Evolutionary conservation across 345 rosid genomes (phyloP).

Genomic region (Eucalyptus shirleyi): DNA sequence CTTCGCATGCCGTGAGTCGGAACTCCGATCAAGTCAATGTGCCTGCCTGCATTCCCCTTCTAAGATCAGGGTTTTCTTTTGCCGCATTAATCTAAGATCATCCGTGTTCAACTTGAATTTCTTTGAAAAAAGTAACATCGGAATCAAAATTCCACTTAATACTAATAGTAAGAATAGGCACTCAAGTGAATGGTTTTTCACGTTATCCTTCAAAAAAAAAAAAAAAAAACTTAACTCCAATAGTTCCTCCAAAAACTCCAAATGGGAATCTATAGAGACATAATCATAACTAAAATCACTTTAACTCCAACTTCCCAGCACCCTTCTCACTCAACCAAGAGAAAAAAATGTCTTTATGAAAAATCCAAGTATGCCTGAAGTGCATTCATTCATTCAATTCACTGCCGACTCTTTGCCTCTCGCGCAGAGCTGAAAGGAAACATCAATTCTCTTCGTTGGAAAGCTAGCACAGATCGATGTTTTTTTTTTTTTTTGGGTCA

Average conservation of each 20-base stretch:
- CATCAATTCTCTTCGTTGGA: not conserved
- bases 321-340: not conserved
- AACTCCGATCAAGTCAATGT: not conserved
- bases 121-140: too few relatives aligned
- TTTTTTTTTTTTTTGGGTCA: too few relatives aligned
- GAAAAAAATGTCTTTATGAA: not conserved
- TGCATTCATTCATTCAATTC: not conserved
- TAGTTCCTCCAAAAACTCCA: too few relatives aligned
- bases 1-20: not conserved
- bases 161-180: accelerated
- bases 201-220: too few relatives aligned
- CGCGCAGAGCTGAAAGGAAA: not conserved
- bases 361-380: not conserved
- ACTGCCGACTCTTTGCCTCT: not conserved
- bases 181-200: not conserved
- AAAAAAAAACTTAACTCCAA: too few relatives aligned
- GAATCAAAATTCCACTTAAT: not conserved
- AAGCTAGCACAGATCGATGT: not conserved
- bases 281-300: too few relatives aligned
- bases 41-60: not conserved
- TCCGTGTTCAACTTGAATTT: not conserved
- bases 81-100: not conserved
- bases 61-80: not conserved
- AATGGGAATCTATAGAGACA: too few relatives aligned
- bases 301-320: too few relatives aligned